A percentile compares a stretch with the other conserved stretches of the same genome.
phyloP scores from a whole-genome alignment of 192 early-diverging fungal species.

The Coemansia sp. region DNA sequence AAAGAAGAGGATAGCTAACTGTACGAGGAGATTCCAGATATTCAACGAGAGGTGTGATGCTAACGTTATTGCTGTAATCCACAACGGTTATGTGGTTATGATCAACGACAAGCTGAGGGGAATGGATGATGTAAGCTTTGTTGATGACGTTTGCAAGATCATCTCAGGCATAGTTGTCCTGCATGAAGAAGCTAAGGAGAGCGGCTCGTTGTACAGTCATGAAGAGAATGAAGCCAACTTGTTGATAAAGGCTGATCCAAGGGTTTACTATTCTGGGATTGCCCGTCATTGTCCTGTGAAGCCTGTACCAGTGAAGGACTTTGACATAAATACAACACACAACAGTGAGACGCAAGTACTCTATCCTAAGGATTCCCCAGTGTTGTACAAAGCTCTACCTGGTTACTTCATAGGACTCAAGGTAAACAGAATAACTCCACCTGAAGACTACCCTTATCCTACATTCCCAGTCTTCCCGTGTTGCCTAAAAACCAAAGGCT shows the following conservation, averaged over 20 bases:
- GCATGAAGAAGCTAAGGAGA: neutral
- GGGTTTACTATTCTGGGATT: neutral
- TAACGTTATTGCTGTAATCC: neutral
- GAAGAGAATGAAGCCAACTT: neutral
- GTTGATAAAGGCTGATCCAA: neutral
- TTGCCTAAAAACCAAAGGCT: neutral
- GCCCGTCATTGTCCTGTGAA: neutral
- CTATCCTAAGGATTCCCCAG: neutral
- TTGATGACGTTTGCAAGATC: neutral
- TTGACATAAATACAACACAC: neutral
- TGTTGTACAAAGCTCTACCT: neutral
- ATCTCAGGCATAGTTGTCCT: neutral
- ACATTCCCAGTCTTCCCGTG: neutral
- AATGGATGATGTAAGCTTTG: neutral
- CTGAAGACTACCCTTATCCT: neutral
- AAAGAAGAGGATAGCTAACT: neutral
- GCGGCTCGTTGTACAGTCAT: neutral
- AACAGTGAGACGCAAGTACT: neutral
- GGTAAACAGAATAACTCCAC: neutral
- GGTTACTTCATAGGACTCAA: neutral
- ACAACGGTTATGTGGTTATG: neutral
- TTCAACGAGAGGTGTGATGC: neutral
- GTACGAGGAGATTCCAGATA: neutral
- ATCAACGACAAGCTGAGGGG: neutral
- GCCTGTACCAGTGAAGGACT: neutral